phyloP scores from a whole-genome alignment of 495 filamentous ascomycete species.

The Xylaria sp. region DNA sequence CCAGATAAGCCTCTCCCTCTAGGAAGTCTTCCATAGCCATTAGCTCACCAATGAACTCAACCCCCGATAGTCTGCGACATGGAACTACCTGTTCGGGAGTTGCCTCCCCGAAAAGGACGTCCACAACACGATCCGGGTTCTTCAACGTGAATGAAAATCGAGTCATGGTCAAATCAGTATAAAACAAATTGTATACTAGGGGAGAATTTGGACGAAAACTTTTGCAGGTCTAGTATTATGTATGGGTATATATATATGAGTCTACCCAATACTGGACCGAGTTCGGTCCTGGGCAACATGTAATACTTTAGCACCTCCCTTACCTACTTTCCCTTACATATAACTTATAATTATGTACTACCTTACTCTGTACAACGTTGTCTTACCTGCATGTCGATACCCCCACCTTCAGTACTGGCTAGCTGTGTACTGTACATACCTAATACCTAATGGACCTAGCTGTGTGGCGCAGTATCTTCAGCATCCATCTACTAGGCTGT shows the following conservation, averaged over 20 bases:
- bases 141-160: neutral
- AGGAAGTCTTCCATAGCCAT: neutral
- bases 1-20: neutral
- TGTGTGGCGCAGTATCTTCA: neutral
- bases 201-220: neutral
- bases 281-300: too few relatives aligned
- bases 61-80: slow-evolving; percentile 2
- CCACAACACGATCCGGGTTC: neutral
- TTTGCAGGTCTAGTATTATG: too few relatives aligned
- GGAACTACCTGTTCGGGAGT: neutral
- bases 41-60: neutral
- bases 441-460: too few relatives aligned
- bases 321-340: too few relatives aligned
- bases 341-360: too few relatives aligned
- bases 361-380: too few relatives aligned
- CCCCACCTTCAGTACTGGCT: too few relatives aligned
- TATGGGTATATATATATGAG: too few relatives aligned
- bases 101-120: neutral
- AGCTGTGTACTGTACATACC: too few relatives aligned
- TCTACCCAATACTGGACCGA: too few relatives aligned
- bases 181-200: neutral
- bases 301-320: too few relatives aligned
- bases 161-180: neutral
- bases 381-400: too few relatives aligned
- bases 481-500: neutral